Base-by-base conservation (phyloP, 306 rosid species). In the Echinosophora koreensis region DNA sequence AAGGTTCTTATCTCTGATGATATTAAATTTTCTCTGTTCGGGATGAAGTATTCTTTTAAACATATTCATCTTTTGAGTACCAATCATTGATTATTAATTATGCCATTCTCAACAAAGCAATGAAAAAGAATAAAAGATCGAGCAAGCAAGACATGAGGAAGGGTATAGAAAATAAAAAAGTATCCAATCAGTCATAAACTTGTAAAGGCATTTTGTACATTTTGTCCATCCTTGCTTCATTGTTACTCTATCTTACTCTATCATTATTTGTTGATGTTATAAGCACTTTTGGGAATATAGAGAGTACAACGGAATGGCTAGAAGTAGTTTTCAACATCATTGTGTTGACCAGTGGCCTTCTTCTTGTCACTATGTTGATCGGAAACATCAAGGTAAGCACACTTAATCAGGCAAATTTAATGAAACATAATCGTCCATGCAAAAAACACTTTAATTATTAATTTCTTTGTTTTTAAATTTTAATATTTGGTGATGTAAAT, bases 201-300 rank as follows among this genome's bases (percentile, higher is more conserved):
- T 22, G 22, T 22, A 22, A 22, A 22, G 22, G 22, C 22, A 22
- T 22, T 22, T 22, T 22, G 22, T 22, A 1, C 22, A 22, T 22
- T 0, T 22, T 15, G 62, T 22, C 17, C 49, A n/a, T 27, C 4
- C 5, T 78, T 78, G 71, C 56, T 78, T 78, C 47, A 51, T 69
- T 1, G 11, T 50, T 35, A 47, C 57, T 17, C 28, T 5, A 5
- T 68, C 27, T 34, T 14, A 75, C 15, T 67, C 13, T 18, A 4
- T 14, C n/a, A 10, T 44, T 10, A 44, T 1, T 58, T 41, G 17
- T 77, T 51, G 10, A 55, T 41, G 74, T 51, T 51, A 56, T 76
- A 87, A 93, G 98, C 87, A 91, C 96, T n/a, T 93, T 93, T 35
- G 98, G 98, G 8, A 93, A 91, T 85, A 81, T 93, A 74, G 97